Base-by-base conservation (phyloP, 768 basidiomycete species). In the Lentinula sp. region DNA sequence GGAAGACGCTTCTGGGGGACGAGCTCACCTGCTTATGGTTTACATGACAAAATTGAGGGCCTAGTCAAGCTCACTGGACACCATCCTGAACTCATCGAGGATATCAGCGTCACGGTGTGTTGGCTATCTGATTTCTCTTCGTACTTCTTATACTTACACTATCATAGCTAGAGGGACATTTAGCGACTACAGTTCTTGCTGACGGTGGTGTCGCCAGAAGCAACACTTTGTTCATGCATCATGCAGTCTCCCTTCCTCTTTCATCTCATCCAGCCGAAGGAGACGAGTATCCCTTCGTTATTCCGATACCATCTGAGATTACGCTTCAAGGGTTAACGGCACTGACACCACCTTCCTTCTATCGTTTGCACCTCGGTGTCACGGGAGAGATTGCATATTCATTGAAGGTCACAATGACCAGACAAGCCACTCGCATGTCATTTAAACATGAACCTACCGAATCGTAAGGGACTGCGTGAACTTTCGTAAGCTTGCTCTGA, bases 271-370 rank as follows among this genome's bases (percentile, higher is more conserved):
- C 35, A 45, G 2, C 46, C 9, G 50, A 28, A 52, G 50, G 39
- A 34, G 28, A 34, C n/a, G 35, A 49, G n/a, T 43, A 31, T 13
- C 28, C 48, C n/a, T 60, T 60, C 23, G 9, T n/a, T 28, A 60
- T 60, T n/a, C 11, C 59, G 15, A 43, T 60, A 52, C 59, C 59
- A 4, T 42, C 59, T 37, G 49, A 60, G 52, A 49, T 60, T 1
- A 52, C 21, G n/a, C 23, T 60, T 23, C 59, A 60, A 51, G 49
- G 39, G 13, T 31, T 52, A 31, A 39, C 50, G 32, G 39, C 59
- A 42, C 49, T 42, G 18, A 52, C 59, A 5, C 59, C 59, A 18
- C 49, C 59, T 37, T 51, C 59, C 10, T 60, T 51, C 59, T 51
- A 49, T n/a, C 59, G 50, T 31, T 28, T 34, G 37, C 40, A 52